Evolutionary conservation across 2,329 filamentous ascomycete genomes (phyloP).

Genomic region (Camillea tinctor): DNA sequence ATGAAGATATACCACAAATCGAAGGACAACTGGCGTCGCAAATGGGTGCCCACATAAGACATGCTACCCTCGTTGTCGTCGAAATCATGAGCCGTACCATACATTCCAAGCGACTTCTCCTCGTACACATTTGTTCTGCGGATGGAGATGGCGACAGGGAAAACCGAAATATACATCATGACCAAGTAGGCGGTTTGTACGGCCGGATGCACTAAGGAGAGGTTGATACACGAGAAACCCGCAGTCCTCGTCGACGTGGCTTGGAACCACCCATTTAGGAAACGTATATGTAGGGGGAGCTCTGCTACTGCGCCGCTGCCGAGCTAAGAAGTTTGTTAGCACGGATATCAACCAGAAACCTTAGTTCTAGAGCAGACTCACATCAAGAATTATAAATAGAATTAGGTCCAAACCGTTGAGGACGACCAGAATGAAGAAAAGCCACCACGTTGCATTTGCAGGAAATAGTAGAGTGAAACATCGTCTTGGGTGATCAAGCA

Average conservation of each 20-base stretch:
- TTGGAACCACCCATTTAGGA: slow-evolving; percentile 88
- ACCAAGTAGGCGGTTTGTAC: slow-evolving; percentile 93
- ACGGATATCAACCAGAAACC: slow-evolving; percentile 12
- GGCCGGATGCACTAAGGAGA: slow-evolving; percentile 78
- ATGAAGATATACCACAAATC: slow-evolving; percentile 97
- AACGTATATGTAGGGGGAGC: slow-evolving; percentile 69
- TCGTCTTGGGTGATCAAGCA: slow-evolving; percentile 90
- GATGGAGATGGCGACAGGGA: slow-evolving; percentile 93
- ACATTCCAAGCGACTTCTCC: slow-evolving; percentile 80
- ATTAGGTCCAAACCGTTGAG: slow-evolving; percentile 84
- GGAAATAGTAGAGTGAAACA: slow-evolving; percentile 97
- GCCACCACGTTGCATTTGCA: slow-evolving; percentile 88
- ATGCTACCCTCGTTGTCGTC: slow-evolving; percentile 58
- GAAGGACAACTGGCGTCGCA: slow-evolving; percentile 91
- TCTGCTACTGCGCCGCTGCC: slow-evolving; percentile 66
- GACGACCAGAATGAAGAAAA: slow-evolving; percentile 79
- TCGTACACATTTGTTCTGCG: slow-evolving; percentile 96
- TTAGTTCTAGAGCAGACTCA: slow-evolving; percentile 40
- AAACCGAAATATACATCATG: slow-evolving; percentile 99
- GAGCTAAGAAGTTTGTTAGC: slow-evolving; percentile 47
- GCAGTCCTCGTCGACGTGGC: slow-evolving; percentile 87
- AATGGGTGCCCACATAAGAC: slow-evolving; percentile 86
- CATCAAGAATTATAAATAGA: slow-evolving; percentile 90
- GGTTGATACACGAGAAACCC: slow-evolving; percentile 79
- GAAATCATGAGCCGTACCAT: slow-evolving; percentile 49